Conservation (phyloP, 169 alveolate genomes). For the Eimeria falciformis region DNA sequence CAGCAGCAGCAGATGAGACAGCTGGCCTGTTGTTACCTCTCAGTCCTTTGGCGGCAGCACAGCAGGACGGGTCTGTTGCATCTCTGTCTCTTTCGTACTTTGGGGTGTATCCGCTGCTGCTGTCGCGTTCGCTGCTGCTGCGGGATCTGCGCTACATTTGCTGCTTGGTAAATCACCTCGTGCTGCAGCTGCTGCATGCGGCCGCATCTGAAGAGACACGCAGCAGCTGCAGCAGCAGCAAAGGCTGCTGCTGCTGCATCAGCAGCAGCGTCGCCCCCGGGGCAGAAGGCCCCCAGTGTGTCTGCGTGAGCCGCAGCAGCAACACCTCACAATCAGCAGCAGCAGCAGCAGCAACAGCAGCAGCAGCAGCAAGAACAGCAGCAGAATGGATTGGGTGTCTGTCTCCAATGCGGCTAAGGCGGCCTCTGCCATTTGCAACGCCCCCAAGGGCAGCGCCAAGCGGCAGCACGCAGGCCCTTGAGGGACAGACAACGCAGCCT, state of each 20-base stretch:
- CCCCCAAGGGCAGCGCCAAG: not conserved
- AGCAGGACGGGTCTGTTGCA: not conserved
- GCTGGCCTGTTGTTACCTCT: not conserved
- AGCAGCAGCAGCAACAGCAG: constrained; percentile 6
- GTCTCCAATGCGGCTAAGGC: constrained; percentile 6
- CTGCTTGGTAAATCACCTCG: constrained; percentile 13
- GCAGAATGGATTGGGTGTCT: not conserved
- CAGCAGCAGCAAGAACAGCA: constrained; percentile 41
- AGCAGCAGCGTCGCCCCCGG: constrained; percentile 25
- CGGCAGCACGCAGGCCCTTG: constrained; percentile 5
- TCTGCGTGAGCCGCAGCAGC: not conserved
- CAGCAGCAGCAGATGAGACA: not conserved
- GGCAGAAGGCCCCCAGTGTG: constrained; percentile 30
- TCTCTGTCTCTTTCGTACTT: not conserved
- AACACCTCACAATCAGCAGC: not conserved
- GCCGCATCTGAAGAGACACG: not conserved
- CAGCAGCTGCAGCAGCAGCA: constrained; percentile 59
- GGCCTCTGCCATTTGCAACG: constrained; percentile 32
- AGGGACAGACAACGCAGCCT: not conserved
- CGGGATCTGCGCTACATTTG: not conserved
- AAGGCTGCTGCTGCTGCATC: constrained; percentile 40
- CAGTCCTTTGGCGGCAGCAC: not conserved
- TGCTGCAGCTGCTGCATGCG: constrained; percentile 12
- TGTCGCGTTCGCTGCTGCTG: constrained; percentile 1
- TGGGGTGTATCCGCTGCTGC: constrained; percentile 40